Evolutionary conservation across 2,329 filamentous ascomycete genomes (phyloP).

Genomic region (Plenodomus tracheiphilus): DNA sequence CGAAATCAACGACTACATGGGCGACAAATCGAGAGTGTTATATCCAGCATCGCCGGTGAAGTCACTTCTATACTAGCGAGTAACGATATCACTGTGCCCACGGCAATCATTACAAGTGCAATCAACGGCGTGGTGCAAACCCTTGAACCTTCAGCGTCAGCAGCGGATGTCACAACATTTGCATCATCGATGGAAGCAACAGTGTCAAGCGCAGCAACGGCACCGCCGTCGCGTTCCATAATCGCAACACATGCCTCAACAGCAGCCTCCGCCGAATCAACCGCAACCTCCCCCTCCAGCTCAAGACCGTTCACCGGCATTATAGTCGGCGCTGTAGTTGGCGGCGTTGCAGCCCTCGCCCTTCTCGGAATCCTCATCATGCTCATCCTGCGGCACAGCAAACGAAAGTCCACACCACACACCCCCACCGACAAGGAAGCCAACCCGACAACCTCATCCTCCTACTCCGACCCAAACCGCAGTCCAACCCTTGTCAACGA

Average conservation of each 20-base stretch:
- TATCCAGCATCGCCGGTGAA: conserved; percentile 14
- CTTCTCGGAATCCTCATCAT: conserved; percentile 14
- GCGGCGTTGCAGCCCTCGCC: conserved; percentile 11
- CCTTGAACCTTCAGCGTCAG: not conserved
- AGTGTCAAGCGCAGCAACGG: conserved; percentile 3
- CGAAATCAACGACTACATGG: conserved; percentile 6
- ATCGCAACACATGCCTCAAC: not conserved
- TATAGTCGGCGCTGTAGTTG: conserved; percentile 15
- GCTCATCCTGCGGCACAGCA: conserved; percentile 11
- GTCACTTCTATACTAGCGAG: conserved; percentile 11
- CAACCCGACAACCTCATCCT: not conserved
- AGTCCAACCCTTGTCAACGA: not conserved
- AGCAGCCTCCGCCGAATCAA: not conserved
- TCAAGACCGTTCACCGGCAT: conserved; percentile 7
- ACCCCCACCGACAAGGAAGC: conserved; percentile 3
- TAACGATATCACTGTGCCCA: conserved; percentile 4
- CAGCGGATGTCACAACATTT: not conserved
- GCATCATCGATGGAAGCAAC: not conserved
- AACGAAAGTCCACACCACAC: not conserved
- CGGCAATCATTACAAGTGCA: conserved; percentile 5
- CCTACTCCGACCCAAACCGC: not conserved
- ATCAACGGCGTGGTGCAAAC: not conserved
- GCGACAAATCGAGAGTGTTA: conserved; percentile 10
- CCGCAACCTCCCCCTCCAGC: conserved; percentile 1
- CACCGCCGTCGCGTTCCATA: not conserved